Evolutionary conservation across 345 rosid species (phyloP).

Genomic region (Gossypioides kirkii): DNA sequence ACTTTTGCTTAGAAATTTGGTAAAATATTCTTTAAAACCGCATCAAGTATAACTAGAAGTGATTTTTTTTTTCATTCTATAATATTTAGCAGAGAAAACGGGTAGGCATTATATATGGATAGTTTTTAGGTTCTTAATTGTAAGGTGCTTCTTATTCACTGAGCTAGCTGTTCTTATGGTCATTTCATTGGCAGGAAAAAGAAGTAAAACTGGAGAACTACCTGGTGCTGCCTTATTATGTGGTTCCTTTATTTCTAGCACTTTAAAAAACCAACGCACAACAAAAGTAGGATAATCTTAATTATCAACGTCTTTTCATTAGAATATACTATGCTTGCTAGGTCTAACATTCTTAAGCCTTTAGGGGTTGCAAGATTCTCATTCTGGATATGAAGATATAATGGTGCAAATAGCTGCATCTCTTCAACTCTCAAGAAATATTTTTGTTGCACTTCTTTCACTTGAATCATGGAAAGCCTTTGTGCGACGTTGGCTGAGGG

Average conservation of each 20-base stretch:
- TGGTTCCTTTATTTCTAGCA: conserved; percentile 49
- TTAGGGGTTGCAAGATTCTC: conserved; percentile 52
- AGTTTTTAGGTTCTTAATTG: neutral
- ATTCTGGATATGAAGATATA: conserved; percentile 52
- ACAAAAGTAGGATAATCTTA: conserved; percentile 40
- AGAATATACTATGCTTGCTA: conserved; percentile 16
- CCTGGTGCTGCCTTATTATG: conserved; percentile 88
- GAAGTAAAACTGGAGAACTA: conserved; percentile 39
- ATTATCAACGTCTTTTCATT: conserved; percentile 10
- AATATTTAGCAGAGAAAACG: neutral
- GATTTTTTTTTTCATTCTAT: neutral
- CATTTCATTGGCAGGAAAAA: conserved; percentile 50
- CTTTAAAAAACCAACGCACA: conserved; percentile 37
- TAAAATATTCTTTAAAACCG: neutral
- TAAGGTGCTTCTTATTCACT: neutral
- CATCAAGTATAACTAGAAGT: neutral
- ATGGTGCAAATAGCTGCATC: conserved; percentile 65
- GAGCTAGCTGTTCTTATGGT: neutral
- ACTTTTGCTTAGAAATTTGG: neutral
- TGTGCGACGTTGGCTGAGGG: conserved; percentile 78
- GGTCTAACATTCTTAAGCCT: conserved; percentile 19
- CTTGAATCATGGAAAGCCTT: conserved; percentile 89
- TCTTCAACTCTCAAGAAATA: conserved; percentile 77
- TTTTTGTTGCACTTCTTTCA: conserved; percentile 69
- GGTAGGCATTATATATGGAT: neutral